Conservation (phyloP, 352 stramenopile species). For the Peronospora destructor region DNA sequence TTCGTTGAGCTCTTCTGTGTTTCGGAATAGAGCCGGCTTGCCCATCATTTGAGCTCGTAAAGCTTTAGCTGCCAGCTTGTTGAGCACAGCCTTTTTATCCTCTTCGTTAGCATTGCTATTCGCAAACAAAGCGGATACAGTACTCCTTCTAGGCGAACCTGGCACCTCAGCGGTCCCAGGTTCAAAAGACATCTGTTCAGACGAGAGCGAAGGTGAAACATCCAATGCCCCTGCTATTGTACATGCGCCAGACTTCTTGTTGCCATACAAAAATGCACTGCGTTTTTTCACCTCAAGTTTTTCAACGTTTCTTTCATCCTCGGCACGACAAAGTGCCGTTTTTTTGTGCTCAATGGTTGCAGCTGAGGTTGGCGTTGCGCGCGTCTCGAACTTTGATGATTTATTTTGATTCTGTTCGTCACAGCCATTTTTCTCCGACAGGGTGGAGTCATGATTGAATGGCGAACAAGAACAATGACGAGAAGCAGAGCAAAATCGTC, state of each 20-base stretch:
- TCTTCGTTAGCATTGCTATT: slow-evolving; percentile 6
- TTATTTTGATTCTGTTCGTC: slow-evolving; percentile 4
- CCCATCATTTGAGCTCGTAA: slow-evolving; percentile 80
- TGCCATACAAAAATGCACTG: slow-evolving; percentile 62
- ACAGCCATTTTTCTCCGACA: not conserved
- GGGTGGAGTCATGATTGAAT: not conserved
- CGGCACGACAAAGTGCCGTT: not conserved
- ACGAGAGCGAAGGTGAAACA: not conserved
- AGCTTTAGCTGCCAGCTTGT: slow-evolving; percentile 73
- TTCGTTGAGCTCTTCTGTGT: slow-evolving; percentile 73
- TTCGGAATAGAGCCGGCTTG: slow-evolving; percentile 64
- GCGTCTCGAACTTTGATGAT: not conserved
- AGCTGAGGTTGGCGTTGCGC: not conserved
- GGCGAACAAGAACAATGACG: slow-evolving; percentile 19
- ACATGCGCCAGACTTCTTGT: slow-evolving; percentile 4
- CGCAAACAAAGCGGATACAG: slow-evolving; percentile 1
- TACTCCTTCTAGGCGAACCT: slow-evolving; percentile 6
- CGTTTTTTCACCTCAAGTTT: slow-evolving; percentile 43
- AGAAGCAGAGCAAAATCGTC: slow-evolving; percentile 27
- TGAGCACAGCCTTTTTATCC: slow-evolving; percentile 47
- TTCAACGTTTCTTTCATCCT: slow-evolving; percentile 27
- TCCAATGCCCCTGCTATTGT: not conserved
- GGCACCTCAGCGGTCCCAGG: not conserved
- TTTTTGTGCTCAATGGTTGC: slow-evolving; percentile 9
- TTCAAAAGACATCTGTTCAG: slow-evolving; percentile 1